Evolutionary conservation across 345 rosid species (phyloP).

Genomic region (Pistacia integerrima): DNA sequence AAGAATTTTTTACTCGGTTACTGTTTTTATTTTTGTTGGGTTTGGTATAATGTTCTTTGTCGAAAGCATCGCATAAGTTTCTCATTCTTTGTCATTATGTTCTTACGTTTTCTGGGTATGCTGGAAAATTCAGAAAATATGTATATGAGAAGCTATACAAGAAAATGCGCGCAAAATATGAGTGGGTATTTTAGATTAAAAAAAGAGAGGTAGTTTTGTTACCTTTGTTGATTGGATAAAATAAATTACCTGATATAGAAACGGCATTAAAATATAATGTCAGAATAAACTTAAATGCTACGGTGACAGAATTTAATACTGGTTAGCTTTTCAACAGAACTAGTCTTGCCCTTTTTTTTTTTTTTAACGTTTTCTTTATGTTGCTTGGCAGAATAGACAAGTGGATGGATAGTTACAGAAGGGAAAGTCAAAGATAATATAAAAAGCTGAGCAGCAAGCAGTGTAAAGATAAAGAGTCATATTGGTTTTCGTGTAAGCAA

Average conservation of each 20-base stretch:
- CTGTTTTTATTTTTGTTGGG: neutral
- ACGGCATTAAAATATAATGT: neutral
- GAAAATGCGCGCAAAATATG: neutral
- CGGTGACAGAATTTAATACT: neutral
- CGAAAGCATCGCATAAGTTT: slow-evolving; percentile 7
- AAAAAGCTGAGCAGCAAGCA: no score
- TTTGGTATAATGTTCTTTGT: neutral
- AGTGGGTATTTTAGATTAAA: neutral
- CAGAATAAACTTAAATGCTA: slow-evolving; percentile 16
- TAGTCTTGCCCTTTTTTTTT: neutral
- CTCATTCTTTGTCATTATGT: slow-evolving; percentile 1
- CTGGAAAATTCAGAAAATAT: neutral
- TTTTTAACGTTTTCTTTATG: no score
- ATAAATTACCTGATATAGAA: slow-evolving; percentile 13
- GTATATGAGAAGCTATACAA: no score
- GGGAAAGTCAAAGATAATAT: no score
- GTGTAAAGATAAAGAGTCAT: no score
- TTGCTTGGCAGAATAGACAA: no score
- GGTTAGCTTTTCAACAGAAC: neutral
- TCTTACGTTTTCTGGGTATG: neutral
- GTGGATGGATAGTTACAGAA: no score
- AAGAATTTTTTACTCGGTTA: neutral
- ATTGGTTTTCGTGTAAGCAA: no score
- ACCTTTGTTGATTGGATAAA: neutral
- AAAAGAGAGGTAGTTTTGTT: neutral